A percentile compares a stretch with the other conserved stretches of the same genome.
Evolutionary conservation across 768 basidiomycete genomes (phyloP).

Genomic region (Tulasnella sp.): DNA sequence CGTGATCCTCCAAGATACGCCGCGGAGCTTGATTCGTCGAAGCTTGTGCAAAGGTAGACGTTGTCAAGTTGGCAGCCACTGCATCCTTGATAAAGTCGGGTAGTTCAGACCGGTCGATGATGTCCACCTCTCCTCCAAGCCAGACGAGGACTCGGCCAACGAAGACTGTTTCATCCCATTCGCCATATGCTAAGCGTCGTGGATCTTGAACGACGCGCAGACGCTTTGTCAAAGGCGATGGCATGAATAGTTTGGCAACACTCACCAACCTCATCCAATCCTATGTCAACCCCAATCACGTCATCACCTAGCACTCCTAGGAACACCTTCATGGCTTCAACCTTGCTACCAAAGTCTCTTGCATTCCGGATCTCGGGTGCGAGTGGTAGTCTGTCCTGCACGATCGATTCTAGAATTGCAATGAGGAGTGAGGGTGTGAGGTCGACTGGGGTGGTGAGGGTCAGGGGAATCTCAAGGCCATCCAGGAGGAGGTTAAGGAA

Average conservation of each 20-base stretch:
- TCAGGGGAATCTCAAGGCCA: conserved; percentile 40
- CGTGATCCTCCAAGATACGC: conserved; percentile 4
- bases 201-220: conserved; percentile 52
- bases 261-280: too few relatives aligned
- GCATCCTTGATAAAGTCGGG: conserved; percentile 14
- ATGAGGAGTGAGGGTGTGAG: conserved; percentile 66
- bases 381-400: conserved; percentile 48
- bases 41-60: conserved; percentile 16
- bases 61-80: conserved; percentile 18
- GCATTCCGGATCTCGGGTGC: conserved; percentile 25
- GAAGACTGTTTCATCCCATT: conserved; percentile 57
- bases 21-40: conserved; percentile 7
- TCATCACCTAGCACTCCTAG: conserved; percentile 66
- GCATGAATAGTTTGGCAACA: not conserved
- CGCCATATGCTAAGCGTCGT: conserved; percentile 52
- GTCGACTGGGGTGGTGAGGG: conserved; percentile 46
- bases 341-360: conserved; percentile 32
- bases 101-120: conserved; percentile 3
- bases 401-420: conserved; percentile 57
- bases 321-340: conserved; percentile 66
- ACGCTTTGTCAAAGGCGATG: too few relatives aligned
- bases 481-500: conserved; percentile 42
- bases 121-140: conserved; percentile 44
- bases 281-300: conserved; percentile 35
- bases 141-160: conserved; percentile 62